A percentile compares a stretch with the other conserved stretches of the same genome.
Conservation (phyloP, 2,329 filamentous ascomycete genomes). For the Pestalotiopsis sp. region DNA sequence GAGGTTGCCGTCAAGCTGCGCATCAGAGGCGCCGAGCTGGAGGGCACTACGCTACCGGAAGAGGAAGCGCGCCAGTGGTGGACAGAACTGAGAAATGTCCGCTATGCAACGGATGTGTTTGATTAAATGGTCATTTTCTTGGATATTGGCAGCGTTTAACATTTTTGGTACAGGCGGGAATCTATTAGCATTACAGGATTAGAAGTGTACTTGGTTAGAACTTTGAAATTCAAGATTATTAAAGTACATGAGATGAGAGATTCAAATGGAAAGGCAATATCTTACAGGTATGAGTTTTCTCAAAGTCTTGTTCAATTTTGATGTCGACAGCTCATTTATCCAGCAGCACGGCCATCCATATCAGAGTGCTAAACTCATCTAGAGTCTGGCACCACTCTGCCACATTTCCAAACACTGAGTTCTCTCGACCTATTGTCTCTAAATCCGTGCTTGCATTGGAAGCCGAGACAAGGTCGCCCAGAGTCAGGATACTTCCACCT, state of each 20-base stretch:
- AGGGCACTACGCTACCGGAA: constrained; percentile 18
- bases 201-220: not conserved
- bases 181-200: not conserved
- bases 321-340: constrained; percentile 18
- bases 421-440: not conserved
- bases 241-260: no score
- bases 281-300: not conserved
- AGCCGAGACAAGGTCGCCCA: constrained; percentile 16
- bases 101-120: constrained; percentile 41
- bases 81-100: constrained; percentile 27
- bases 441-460: not conserved
- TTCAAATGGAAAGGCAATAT: no score
- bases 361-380: constrained; percentile 29
- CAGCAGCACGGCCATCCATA: constrained; percentile 35
- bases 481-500: constrained; percentile 10
- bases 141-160: not conserved
- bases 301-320: not conserved
- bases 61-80: constrained; percentile 23
- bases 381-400: constrained; percentile 28
- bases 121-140: constrained; percentile 14
- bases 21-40: constrained; percentile 18
- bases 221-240: not conserved
- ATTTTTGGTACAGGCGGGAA: not conserved
- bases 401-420: constrained; percentile 18
- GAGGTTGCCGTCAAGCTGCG: constrained; percentile 34